These are phyloP conservation scores for Penicillium sp. DNA, from an alignment of 2,329 filamentous ascomycete genomes.

Conservation along the genomic window DNA sequence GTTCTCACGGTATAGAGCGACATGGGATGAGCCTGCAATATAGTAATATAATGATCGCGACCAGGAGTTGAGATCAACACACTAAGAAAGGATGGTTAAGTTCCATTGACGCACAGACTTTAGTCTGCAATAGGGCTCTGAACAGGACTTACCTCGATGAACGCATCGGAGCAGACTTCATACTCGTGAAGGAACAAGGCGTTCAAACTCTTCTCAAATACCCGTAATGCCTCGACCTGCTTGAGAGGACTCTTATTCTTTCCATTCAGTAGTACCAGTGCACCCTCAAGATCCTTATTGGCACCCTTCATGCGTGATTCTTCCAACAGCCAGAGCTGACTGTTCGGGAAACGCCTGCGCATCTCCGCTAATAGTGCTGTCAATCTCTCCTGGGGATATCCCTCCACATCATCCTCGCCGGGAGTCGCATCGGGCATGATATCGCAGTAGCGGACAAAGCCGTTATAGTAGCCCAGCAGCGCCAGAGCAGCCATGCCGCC, in stretches of 20 bases:
- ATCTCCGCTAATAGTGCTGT: slow-evolving; percentile 71
- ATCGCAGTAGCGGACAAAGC: slow-evolving; percentile 82
- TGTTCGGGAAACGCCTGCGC: slow-evolving; percentile 77
- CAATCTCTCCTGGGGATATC: slow-evolving; percentile 73
- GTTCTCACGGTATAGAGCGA: slow-evolving; percentile 74
- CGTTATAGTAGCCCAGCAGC: slow-evolving; percentile 85
- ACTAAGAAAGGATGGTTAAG: slow-evolving; percentile 43
- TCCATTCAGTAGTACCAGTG: slow-evolving; percentile 67
- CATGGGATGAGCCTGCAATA: slow-evolving; percentile 75
- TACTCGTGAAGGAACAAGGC: slow-evolving; percentile 81
- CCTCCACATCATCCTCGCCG: slow-evolving; percentile 61
- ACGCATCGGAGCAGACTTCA: slow-evolving; percentile 71
- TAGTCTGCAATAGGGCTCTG: slow-evolving; percentile 10
- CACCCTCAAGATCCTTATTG: slow-evolving; percentile 67
- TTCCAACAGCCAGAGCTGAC: slow-evolving; percentile 84
- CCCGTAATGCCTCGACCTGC: slow-evolving; percentile 82
- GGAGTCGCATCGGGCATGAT: slow-evolving; percentile 67
- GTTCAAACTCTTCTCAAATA: slow-evolving; percentile 81
- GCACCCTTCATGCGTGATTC: slow-evolving; percentile 77
- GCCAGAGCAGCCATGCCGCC: slow-evolving; percentile 86
- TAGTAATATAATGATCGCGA: slow-evolving; percentile 88
- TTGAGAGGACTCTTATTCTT: slow-evolving; percentile 74
- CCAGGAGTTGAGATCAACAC: slow-evolving; percentile 86
- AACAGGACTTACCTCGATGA: slow-evolving; percentile 59
- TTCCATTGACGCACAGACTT: not conserved